Conservation (phyloP, 2,329 filamentous ascomycete genomes). For the Gremmenia infestans region DNA sequence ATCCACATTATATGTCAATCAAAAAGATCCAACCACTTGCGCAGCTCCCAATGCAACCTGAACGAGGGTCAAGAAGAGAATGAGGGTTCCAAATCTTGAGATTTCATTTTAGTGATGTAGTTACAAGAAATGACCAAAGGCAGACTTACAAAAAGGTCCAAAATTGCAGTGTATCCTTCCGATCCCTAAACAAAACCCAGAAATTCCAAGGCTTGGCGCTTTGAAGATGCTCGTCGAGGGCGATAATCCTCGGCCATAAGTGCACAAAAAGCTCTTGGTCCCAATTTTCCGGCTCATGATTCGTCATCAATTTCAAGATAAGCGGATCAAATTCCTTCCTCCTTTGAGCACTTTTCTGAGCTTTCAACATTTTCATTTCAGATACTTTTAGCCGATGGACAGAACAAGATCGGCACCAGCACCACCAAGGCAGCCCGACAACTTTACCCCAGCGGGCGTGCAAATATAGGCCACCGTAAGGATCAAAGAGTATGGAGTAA, state of each 20-base stretch:
- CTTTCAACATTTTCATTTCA: neutral
- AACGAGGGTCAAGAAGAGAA: slow-evolving; percentile 1
- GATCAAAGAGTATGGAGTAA: slow-evolving; percentile 4
- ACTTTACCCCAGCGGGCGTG: neutral
- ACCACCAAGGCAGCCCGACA: neutral
- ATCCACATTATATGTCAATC: neutral
- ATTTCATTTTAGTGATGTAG: neutral
- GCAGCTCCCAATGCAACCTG: slow-evolving; percentile 1
- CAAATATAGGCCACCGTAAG: neutral
- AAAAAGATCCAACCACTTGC: slow-evolving; percentile 4
- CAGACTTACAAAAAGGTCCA: slow-evolving; percentile 5
- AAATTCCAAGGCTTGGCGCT: slow-evolving; percentile 6
- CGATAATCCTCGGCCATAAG: slow-evolving; percentile 3
- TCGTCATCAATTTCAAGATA: neutral
- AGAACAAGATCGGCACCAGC: slow-evolving; percentile 3
- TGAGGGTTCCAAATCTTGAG: slow-evolving; percentile 2
- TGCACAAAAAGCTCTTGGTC: neutral
- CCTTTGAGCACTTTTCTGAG: neutral
- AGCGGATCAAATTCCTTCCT: neutral
- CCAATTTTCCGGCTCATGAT: slow-evolving; percentile 1
- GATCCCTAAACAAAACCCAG: slow-evolving; percentile 2
- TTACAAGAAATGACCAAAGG: neutral
- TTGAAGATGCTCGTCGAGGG: slow-evolving; percentile 1
- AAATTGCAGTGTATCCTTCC: slow-evolving; percentile 4
- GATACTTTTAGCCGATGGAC: neutral